Conservation (phyloP, 2,329 filamentous ascomycete species). For the Alternaria dauci region DNA sequence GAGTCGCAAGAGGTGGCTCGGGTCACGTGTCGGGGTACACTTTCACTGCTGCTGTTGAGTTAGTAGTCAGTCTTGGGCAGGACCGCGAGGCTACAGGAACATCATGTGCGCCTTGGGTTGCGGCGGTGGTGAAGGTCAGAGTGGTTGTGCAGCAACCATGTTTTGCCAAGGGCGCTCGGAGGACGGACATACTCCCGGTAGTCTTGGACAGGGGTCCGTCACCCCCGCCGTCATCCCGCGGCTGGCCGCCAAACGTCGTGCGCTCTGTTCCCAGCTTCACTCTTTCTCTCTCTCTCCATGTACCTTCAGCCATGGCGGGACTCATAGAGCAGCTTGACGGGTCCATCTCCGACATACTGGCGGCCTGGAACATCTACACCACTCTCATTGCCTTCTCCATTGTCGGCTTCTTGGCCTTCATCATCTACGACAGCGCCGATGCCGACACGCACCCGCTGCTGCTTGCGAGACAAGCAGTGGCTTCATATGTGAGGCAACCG, state of each 20-base stretch:
- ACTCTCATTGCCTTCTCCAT: conserved; percentile 75
- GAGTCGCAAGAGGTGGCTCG: not conserved
- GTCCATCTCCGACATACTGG: conserved; percentile 71
- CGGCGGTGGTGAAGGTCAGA: conserved; percentile 4
- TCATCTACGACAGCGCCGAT: conserved; percentile 75
- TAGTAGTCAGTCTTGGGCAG: conserved; percentile 29
- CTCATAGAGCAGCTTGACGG: conserved; percentile 75
- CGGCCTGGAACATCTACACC: conserved; percentile 84
- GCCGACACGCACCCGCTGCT: conserved; percentile 93
- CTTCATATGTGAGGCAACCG: conserved; percentile 80
- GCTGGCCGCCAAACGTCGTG: conserved; percentile 7
- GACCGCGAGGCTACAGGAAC: conserved; percentile 5
- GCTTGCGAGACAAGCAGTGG: conserved; percentile 81
- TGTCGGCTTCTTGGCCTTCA: conserved; percentile 72
- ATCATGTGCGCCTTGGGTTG: conserved; percentile 4
- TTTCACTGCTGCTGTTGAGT: conserved; percentile 24
- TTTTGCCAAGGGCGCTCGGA: conserved; percentile 18
- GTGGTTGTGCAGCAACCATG: conserved; percentile 21
- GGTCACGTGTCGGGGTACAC: not conserved
- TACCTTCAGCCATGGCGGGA: conserved; percentile 47
- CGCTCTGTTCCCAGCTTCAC: not conserved
- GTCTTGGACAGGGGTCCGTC: conserved; percentile 11
- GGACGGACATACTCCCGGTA: not conserved
- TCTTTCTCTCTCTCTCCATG: not conserved
- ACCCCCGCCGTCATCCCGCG: conserved; percentile 21